Evolutionary conservation across 495 filamentous ascomycete genomes (phyloP).

Genomic region (Tetracladium marchalianum): DNA sequence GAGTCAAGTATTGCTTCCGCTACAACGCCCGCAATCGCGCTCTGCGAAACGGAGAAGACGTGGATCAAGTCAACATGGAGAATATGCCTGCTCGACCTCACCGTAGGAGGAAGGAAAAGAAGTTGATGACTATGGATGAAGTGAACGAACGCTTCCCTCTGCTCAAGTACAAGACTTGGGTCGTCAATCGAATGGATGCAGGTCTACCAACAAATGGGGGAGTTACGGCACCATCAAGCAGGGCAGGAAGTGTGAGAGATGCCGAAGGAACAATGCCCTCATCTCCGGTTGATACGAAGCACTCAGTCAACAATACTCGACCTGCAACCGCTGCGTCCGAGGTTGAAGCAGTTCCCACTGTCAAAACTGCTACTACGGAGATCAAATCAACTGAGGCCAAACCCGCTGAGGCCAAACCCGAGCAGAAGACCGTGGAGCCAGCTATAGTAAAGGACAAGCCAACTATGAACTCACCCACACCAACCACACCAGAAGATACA

Average conservation of each 20-base stretch:
- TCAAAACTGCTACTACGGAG: slow-evolving; percentile 1
- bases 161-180: slow-evolving; percentile 93
- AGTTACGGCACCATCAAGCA: slow-evolving; percentile 64
- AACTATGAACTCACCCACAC: not conserved
- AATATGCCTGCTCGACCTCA: slow-evolving; percentile 65
- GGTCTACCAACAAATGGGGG: slow-evolving; percentile 80
- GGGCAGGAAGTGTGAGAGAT: slow-evolving; percentile 56
- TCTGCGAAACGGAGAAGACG: slow-evolving; percentile 68
- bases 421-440: slow-evolving; percentile 4
- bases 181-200: slow-evolving; percentile 68
- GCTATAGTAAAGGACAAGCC: slow-evolving; percentile 6
- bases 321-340: slow-evolving; percentile 13
- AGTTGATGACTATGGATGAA: slow-evolving; percentile 97
- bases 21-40: slow-evolving; percentile 92
- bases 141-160: slow-evolving; percentile 95
- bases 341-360: slow-evolving; percentile 1
- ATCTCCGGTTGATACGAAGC: slow-evolving; percentile 18
- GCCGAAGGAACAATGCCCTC: slow-evolving; percentile 38
- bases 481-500: slow-evolving; percentile 5
- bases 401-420: slow-evolving; percentile 1
- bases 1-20: slow-evolving; percentile 97
- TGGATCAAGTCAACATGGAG: slow-evolving; percentile 77
- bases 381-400: slow-evolving; percentile 5
- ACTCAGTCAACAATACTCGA: slow-evolving; percentile 8
- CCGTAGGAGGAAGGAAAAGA: slow-evolving; percentile 84